Evolutionary conservation across 2,329 filamentous ascomycete species (phyloP).

Genomic region (Xenoacremonium recifei): DNA sequence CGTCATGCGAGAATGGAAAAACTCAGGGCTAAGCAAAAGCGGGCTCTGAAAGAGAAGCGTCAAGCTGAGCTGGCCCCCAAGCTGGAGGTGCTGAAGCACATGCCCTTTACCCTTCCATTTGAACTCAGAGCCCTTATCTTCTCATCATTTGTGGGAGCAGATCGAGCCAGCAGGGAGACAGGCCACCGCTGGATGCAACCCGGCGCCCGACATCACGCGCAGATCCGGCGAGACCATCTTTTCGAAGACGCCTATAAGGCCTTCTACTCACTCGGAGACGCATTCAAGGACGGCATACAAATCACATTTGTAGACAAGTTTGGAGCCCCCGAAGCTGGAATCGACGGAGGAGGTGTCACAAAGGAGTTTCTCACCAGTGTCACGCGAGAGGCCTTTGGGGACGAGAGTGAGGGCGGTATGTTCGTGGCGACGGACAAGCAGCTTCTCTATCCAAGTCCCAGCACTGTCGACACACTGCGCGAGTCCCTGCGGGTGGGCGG

Average conservation of each 20-base stretch:
- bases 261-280: conserved; percentile 79
- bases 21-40: conserved; percentile 62
- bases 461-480: conserved; percentile 66
- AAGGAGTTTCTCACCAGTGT: conserved; percentile 95
- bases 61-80: conserved; percentile 80
- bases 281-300: conserved; percentile 90
- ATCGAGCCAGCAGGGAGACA: conserved; percentile 39
- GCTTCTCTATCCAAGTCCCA: conserved; percentile 84
- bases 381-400: conserved; percentile 78
- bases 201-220: conserved; percentile 67
- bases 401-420: conserved; percentile 48
- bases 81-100: conserved; percentile 87
- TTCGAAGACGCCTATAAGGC: conserved; percentile 84
- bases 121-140: conserved; percentile 89
- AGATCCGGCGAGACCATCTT: conserved; percentile 73
- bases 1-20: conserved; percentile 64
- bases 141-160: conserved; percentile 82
- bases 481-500: conserved; percentile 54
- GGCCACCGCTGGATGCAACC: conserved; percentile 22
- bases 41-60: conserved; percentile 66
- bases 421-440: conserved; percentile 86
- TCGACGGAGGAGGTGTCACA: conserved; percentile 94
- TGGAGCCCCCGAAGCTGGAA: conserved; percentile 82
- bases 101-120: conserved; percentile 97
- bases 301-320: conserved; percentile 96